These are phyloP conservation scores for Dendrobium officinale DNA, from an alignment of 106 monocot genomes.

Conservation along the genomic window DNA sequence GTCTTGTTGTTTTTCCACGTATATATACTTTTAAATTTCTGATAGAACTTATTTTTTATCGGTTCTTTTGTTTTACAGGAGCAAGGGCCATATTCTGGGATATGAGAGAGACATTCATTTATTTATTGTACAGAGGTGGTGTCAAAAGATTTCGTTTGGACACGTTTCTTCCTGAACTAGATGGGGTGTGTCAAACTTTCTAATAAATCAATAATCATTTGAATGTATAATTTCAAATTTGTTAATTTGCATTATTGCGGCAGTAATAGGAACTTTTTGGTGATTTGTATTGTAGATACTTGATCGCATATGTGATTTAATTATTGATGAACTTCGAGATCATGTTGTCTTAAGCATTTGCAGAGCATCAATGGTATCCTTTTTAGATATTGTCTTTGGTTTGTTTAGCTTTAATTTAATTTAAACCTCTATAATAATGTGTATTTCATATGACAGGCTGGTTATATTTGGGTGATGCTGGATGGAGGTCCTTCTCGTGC, in stretches of 20 bases:
- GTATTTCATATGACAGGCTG: conserved; percentile 38
- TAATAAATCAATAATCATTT: neutral
- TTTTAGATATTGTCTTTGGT: neutral
- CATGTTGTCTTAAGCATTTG: conserved; percentile 58
- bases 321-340: conserved; percentile 58
- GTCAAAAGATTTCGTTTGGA: conserved; percentile 49
- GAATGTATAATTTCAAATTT: neutral
- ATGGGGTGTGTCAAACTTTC: conserved; percentile 41
- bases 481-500: conserved; percentile 79
- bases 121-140: conserved; percentile 46
- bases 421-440: neutral
- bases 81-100: conserved; percentile 62
- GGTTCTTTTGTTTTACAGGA: conserved; percentile 25
- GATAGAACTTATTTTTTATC: neutral
- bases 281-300: conserved; percentile 35
- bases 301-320: conserved; percentile 53
- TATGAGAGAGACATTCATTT: conserved; percentile 58
- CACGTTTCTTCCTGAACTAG: conserved; percentile 41
- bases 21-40: neutral
- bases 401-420: conserved; percentile 2
- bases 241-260: neutral
- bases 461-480: conserved; percentile 53
- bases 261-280: neutral
- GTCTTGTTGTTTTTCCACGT: neutral
- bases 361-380: conserved; percentile 55